Percentiles rank a stretch among this genome's conserved stretches.
Conservation (phyloP, 108 stramenopile species). For the Discostella pseudostelligera region DNA sequence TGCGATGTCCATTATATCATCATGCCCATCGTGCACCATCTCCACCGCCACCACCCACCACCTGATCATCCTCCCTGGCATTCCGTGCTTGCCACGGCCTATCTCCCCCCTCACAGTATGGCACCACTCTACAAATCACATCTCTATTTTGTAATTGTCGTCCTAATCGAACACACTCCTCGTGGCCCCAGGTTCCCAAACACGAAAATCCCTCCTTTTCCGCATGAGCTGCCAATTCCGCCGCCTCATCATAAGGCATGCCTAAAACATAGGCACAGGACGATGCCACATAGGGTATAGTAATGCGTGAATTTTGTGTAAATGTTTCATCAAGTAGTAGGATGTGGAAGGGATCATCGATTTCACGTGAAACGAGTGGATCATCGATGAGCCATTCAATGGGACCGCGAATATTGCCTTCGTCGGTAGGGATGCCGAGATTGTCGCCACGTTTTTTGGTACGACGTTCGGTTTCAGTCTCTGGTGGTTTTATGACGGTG, state of each 20-base stretch:
- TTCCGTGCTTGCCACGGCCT: slow-evolving; percentile 85
- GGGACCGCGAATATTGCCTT: slow-evolving; percentile 40
- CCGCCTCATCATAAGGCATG: slow-evolving; percentile 77
- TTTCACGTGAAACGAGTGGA: slow-evolving; percentile 49
- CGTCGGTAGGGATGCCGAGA: not conserved
- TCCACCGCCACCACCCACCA: slow-evolving; percentile 2
- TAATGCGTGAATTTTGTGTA: slow-evolving; percentile 63
- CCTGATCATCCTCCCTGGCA: slow-evolving; percentile 34
- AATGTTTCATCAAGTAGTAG: slow-evolving; percentile 71
- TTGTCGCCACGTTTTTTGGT: not conserved
- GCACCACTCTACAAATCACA: slow-evolving; percentile 74
- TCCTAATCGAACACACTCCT: slow-evolving; percentile 72
- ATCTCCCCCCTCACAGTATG: slow-evolving; percentile 69
- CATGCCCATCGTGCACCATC: not conserved
- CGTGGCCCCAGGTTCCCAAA: slow-evolving; percentile 77
- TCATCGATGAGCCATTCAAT: slow-evolving; percentile 78
- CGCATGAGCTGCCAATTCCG: slow-evolving; percentile 58
- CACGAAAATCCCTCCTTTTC: slow-evolving; percentile 65
- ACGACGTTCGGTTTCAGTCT: slow-evolving; percentile 28
- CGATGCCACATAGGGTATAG: slow-evolving; percentile 63
- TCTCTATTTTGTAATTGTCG: slow-evolving; percentile 67
- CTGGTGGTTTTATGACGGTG: slow-evolving; percentile 12
- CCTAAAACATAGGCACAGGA: slow-evolving; percentile 69
- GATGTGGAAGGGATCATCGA: slow-evolving; percentile 83
- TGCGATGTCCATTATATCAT: no score